A percentile compares a stretch with the other conserved stretches of the same genome.
Conservation (phyloP, 2,329 filamentous ascomycete species). For the Tolypocladium paradoxum region DNA sequence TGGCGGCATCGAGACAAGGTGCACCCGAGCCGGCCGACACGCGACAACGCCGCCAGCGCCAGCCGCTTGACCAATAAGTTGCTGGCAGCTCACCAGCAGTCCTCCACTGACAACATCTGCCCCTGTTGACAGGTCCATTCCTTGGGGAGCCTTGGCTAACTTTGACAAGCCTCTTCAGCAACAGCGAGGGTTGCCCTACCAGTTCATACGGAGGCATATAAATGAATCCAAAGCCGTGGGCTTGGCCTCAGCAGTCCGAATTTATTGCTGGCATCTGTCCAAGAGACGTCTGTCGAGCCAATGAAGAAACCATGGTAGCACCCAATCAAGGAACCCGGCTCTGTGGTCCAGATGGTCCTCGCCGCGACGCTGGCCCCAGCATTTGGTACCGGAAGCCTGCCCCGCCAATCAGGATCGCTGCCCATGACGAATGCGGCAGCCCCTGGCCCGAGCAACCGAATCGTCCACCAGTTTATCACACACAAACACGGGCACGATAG, state of each 20-base stretch:
- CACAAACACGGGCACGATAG: neutral
- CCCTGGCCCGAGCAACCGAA: neutral
- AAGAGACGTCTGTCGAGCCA: neutral
- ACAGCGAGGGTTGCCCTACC: neutral
- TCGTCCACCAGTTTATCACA: neutral
- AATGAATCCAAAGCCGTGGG: neutral
- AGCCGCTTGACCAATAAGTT: neutral
- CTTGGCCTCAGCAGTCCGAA: neutral
- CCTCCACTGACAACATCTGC: neutral
- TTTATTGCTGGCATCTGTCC: neutral
- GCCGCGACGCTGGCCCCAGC: neutral
- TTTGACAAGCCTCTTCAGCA: neutral
- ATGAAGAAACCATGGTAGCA: neutral
- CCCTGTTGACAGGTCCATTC: neutral
- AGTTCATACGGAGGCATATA: neutral
- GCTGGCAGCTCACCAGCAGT: too few species aligned
- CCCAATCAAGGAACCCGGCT: slow-evolving; percentile 7
- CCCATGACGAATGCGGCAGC: slow-evolving; percentile 1
- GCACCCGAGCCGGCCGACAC: neutral
- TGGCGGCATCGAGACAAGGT: neutral
- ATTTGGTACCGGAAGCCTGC: neutral
- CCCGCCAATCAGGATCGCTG: neutral
- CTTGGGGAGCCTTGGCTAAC: neutral
- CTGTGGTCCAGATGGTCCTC: neutral
- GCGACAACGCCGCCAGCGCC: neutral